phyloP scores from a whole-genome alignment of 2,329 filamentous ascomycete genomes.

The Neonectria faginata region DNA sequence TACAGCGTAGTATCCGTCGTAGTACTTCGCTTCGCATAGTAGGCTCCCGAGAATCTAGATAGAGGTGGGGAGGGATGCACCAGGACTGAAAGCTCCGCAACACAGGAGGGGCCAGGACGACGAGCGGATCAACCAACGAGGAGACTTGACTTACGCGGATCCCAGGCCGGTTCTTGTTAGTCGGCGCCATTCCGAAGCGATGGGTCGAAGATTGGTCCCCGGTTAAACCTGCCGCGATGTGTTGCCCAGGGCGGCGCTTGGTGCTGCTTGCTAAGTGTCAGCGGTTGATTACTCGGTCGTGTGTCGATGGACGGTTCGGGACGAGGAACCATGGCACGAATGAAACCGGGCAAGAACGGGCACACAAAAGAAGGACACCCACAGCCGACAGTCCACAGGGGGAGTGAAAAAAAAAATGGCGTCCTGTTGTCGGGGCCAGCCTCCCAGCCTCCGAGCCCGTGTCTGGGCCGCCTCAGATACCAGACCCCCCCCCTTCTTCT shows the following conservation, averaged over 20 bases:
- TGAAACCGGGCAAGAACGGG: conserved; percentile 18
- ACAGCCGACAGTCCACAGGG: not conserved
- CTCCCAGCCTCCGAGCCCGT: not conserved
- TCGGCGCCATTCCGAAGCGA: conserved; percentile 32
- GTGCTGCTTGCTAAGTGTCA: not conserved
- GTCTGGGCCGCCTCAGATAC: not conserved
- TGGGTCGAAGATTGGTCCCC: conserved; percentile 14
- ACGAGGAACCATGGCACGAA: conserved; percentile 6
- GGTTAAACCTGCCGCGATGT: conserved; percentile 22
- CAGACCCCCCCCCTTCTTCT: no score
- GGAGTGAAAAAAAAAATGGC: not conserved
- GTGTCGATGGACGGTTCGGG: not conserved
- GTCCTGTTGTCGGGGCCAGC: not conserved
- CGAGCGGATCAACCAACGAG: conserved; percentile 20
- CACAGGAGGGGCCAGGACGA: conserved; percentile 6
- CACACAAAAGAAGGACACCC: not conserved
- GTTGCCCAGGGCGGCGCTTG: conserved; percentile 10
- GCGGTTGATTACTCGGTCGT: conserved; percentile 22
- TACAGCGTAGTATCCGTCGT: conserved; percentile 10
- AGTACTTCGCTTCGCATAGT: not conserved
- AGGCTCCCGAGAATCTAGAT: not conserved
- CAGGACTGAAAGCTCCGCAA: conserved; percentile 11
- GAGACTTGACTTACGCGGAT: conserved; percentile 35
- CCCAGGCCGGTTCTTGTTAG: conserved; percentile 23
- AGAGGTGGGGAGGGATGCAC: not conserved